These are phyloP conservation scores for Tinospora cordifolia DNA, from an alignment of 164 flowering plant genomes.

Conservation along the genomic window DNA sequence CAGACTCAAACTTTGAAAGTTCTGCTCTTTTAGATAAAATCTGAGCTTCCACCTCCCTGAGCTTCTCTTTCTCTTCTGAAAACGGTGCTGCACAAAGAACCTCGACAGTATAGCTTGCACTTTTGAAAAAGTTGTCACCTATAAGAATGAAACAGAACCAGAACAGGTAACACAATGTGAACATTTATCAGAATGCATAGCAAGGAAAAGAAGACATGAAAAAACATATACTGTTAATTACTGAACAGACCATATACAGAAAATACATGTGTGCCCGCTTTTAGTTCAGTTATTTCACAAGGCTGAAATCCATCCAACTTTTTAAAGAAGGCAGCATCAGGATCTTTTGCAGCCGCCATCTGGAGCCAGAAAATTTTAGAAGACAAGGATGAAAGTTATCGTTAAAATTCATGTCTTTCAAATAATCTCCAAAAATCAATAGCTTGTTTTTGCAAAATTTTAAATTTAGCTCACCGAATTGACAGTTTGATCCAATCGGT, in stretches of 20 bases:
- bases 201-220: not conserved
- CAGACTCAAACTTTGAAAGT: conserved; percentile 77
- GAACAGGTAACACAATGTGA: not conserved
- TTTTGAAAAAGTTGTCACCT: conserved; percentile 97
- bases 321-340: conserved; percentile 85
- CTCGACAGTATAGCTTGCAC: conserved; percentile 83
- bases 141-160: not conserved
- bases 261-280: conserved; percentile 90
- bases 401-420: not conserved
- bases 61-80: conserved; percentile 62
- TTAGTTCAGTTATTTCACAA: conserved; percentile 85
- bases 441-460: not conserved
- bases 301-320: conserved; percentile 90
- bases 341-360: conserved; percentile 82
- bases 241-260: conserved; percentile 82
- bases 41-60: conserved; percentile 74
- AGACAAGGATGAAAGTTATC: conserved; percentile 5
- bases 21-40: conserved; percentile 79
- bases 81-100: conserved; percentile 71
- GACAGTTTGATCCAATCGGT: conserved; percentile 66
- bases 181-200: conserved; percentile 4
- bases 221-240: not conserved
- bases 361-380: conserved; percentile 21
- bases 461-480: conserved; percentile 44
- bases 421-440: not conserved